Conservation (phyloP, 257 asterid genomes). For the Plantago ovata region DNA sequence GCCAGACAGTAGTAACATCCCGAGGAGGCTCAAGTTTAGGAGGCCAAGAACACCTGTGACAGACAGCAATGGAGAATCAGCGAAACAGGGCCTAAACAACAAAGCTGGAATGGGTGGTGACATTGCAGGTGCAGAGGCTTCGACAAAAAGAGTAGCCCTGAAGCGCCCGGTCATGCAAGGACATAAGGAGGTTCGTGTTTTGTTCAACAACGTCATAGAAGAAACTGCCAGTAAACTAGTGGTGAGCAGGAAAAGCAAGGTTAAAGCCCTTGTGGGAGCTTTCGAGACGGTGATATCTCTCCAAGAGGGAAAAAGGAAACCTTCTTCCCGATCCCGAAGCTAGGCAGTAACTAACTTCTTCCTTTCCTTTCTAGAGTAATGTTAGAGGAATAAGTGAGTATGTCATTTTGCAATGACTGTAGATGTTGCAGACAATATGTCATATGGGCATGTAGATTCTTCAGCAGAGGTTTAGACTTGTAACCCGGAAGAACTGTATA, state of each 20-base stretch:
- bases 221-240: constrained; percentile 89
- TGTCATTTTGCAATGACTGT: constrained; percentile 18
- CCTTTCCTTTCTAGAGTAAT: constrained; percentile 14
- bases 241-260: constrained; percentile 79
- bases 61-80: constrained; percentile 34
- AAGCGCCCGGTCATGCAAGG: constrained; percentile 65
- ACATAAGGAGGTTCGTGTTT: constrained; percentile 71
- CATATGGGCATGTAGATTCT: constrained; percentile 4
- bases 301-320: constrained; percentile 47
- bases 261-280: constrained; percentile 91
- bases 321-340: constrained; percentile 35
- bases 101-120: constrained; percentile 33
- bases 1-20: constrained; percentile 34
- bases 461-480: constrained; percentile 16
- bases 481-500: constrained; percentile 20
- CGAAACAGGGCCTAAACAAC: constrained; percentile 38
- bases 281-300: constrained; percentile 83
- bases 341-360: constrained; percentile 23
- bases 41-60: constrained; percentile 35
- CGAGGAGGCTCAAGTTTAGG: constrained; percentile 63
- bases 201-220: constrained; percentile 70
- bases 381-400: constrained; percentile 25
- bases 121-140: constrained; percentile 15
- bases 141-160: constrained; percentile 43
- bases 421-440: constrained; percentile 8